These are phyloP conservation scores for Zhuliangozyma parablackwelliae DNA, from an alignment of 1,139 yeast species.

Conservation along the genomic window DNA sequence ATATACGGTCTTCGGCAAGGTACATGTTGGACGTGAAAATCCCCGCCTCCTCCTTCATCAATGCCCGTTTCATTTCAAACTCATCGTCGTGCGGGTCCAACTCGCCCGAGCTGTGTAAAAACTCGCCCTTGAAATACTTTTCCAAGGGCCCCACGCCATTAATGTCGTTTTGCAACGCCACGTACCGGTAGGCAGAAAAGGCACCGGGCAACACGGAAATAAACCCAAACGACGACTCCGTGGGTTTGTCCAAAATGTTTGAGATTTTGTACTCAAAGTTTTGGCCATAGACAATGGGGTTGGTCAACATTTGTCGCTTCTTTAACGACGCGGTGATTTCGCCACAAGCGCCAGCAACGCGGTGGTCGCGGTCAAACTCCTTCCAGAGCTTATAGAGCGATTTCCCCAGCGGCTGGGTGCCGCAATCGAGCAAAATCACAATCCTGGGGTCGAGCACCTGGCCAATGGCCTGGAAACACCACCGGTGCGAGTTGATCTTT, in stretches of 20 bases:
- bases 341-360: slow-evolving; percentile 50
- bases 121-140: slow-evolving; percentile 47
- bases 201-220: slow-evolving; percentile 48
- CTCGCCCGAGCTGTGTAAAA: slow-evolving; percentile 43
- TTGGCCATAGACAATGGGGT: slow-evolving; percentile 46
- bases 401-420: slow-evolving; percentile 46
- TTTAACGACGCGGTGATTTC: slow-evolving; percentile 43
- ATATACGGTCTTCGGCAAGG: slow-evolving; percentile 47
- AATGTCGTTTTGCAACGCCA: slow-evolving; percentile 40
- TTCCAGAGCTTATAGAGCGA: slow-evolving; percentile 47
- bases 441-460: slow-evolving; percentile 42
- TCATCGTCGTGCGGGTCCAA: slow-evolving; percentile 47
- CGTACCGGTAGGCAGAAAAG: slow-evolving; percentile 40
- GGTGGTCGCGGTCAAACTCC: slow-evolving; percentile 44
- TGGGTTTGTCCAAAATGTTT: slow-evolving; percentile 44
- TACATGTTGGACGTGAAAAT: slow-evolving; percentile 50
- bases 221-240: slow-evolving; percentile 44
- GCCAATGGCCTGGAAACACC: slow-evolving; percentile 50
- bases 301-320: slow-evolving; percentile 38
- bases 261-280: slow-evolving; percentile 46
- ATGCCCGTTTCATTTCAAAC: slow-evolving; percentile 34
- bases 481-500: slow-evolving; percentile 46
- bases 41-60: slow-evolving; percentile 44
- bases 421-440: slow-evolving; percentile 44
- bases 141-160: slow-evolving; percentile 45